Evolutionary conservation across 371 early-diverging fungal species (phyloP).

Genomic region (Apophysomyces sp.): DNA sequence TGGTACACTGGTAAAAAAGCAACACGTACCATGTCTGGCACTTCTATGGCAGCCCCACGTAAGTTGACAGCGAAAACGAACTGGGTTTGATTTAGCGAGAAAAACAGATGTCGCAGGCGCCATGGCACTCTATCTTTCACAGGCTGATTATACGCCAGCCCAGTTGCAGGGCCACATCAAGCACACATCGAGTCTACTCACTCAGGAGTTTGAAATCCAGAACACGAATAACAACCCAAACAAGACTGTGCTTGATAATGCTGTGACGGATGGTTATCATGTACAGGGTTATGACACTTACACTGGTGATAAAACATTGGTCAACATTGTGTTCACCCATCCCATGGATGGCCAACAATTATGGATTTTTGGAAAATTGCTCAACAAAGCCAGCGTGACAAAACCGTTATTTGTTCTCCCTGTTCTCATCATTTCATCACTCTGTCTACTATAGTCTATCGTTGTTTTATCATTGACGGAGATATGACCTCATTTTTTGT

Average conservation of each 20-base stretch:
- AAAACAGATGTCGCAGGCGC: constrained; percentile 39
- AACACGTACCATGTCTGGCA: constrained; percentile 58
- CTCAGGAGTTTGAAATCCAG: constrained; percentile 32
- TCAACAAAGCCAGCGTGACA: not conserved
- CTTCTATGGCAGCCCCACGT: constrained; percentile 82
- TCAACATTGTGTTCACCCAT: constrained; percentile 17
- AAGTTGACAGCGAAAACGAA: too few relatives aligned
- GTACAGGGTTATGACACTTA: constrained; percentile 13
- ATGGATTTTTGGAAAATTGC: constrained; percentile 12
- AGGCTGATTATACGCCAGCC: constrained; percentile 34
- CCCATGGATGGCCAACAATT: constrained; percentile 15
- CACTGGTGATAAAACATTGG: constrained; percentile 5
- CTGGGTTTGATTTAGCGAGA: too few relatives aligned
- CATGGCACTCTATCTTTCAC: constrained; percentile 39
- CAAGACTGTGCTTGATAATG: constrained; percentile 43
- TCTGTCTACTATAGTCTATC: not conserved
- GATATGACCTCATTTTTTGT: not conserved
- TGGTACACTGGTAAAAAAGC: constrained; percentile 37
- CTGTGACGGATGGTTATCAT: constrained; percentile 26
- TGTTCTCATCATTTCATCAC: not conserved
- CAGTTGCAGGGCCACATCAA: constrained; percentile 24
- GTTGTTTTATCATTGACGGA: not conserved
- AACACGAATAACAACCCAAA: constrained; percentile 33
- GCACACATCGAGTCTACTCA: constrained; percentile 21
- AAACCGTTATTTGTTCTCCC: not conserved